These are phyloP conservation scores for Galeopsis tetrahit DNA, from an alignment of 257 asterid species.

Conservation along the genomic window DNA sequence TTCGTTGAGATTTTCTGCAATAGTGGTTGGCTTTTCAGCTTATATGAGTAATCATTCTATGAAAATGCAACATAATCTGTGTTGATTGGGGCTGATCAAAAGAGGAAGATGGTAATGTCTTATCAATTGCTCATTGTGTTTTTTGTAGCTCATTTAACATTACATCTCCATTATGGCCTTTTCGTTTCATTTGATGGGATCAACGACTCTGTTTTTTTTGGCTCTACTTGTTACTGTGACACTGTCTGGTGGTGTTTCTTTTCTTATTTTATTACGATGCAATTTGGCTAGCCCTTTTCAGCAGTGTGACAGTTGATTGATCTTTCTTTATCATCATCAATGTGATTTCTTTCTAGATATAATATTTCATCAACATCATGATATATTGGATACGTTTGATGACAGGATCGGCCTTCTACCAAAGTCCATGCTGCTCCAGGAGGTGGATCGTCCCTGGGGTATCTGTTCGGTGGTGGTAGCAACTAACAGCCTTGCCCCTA, in stretches of 20 bases:
- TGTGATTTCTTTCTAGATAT: background rate
- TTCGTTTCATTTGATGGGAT: too few relatives aligned
- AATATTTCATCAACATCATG: constrained; percentile 12
- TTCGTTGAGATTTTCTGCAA: background rate
- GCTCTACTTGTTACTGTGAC: too few relatives aligned
- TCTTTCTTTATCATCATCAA: background rate
- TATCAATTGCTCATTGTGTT: too few relatives aligned
- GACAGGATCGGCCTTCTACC: constrained; percentile 64
- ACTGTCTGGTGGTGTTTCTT: too few relatives aligned
- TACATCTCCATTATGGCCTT: too few relatives aligned
- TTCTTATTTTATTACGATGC: too few relatives aligned
- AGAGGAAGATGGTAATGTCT: background rate
- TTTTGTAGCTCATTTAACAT: too few relatives aligned
- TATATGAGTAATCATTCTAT: too few relatives aligned
- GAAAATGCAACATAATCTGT: too few relatives aligned
- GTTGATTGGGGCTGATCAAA: too few relatives aligned
- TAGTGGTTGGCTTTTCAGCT: background rate
- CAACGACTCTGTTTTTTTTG: too few relatives aligned
- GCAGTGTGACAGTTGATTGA: background rate
- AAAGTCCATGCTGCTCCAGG: constrained; percentile 73
- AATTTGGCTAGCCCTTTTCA: too few relatives aligned
- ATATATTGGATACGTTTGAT: background rate
- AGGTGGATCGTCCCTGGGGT: constrained; percentile 62
- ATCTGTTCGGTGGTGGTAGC: constrained; percentile 54
- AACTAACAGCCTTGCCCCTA: constrained; percentile 25